Evolutionary conservation across 306 rosid genomes (phyloP).

Genomic region (Comarum palustre): DNA sequence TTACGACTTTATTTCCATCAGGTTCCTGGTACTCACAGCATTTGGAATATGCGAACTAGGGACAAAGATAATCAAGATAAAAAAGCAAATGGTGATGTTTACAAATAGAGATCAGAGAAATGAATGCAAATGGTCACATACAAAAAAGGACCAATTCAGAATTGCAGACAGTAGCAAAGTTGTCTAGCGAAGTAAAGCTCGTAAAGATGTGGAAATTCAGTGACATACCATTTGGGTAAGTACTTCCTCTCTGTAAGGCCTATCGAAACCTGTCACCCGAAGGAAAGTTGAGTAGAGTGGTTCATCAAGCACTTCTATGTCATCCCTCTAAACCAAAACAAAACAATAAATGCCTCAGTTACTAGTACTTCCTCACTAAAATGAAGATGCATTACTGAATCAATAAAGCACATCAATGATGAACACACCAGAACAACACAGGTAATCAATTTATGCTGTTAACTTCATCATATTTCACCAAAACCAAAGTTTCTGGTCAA

Average conservation of each 20-base stretch:
- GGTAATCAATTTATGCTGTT: not conserved
- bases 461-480: not conserved
- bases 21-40: constrained; percentile 47
- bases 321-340: constrained; percentile 53
- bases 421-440: not conserved
- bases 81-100: not conserved
- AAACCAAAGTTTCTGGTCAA: not conserved
- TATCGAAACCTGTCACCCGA: constrained; percentile 52
- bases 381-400: not conserved
- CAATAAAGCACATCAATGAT: not conserved
- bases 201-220: not conserved
- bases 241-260: constrained; percentile 70
- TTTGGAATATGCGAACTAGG: constrained; percentile 15
- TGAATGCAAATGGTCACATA: not conserved
- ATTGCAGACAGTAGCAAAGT: not conserved
- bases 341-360: constrained; percentile 2
- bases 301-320: constrained; percentile 73
- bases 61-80: constrained; percentile 7
- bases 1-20: constrained; percentile 71
- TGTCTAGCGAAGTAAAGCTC: not conserved
- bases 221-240: constrained; percentile 57
- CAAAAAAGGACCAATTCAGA: not conserved
- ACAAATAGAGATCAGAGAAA: not conserved
- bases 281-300: constrained; percentile 75
- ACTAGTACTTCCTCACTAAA: not conserved